Evolutionary conservation across 176 grass and related monocot species (phyloP), one percentile per base, ranked within the genome.

Genomic region (Pontederia crassipes): DNA sequence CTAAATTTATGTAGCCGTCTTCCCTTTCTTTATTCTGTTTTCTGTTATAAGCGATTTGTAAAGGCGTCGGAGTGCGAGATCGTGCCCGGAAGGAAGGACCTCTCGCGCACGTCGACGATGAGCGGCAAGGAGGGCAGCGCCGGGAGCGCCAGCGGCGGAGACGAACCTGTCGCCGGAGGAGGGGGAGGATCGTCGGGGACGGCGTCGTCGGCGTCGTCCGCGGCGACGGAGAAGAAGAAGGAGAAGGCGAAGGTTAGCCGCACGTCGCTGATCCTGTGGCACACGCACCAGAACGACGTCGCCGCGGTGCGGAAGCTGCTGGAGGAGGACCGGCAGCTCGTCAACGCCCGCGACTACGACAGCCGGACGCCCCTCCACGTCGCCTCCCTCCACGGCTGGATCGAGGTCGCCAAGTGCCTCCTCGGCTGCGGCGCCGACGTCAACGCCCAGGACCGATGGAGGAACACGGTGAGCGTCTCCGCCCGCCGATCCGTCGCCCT

Each of bases 221-320:
- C 74, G 10, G 60, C 8, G 53, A 67, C 57, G 55, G 86, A 74
- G 58, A 64, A 82, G 57, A 75, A 83, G 61, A 62, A 83, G 68
- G 94, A 88, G 79, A 98, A 98, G 88, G 72, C 77, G 45, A 62
- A 83, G 16, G 94, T 98, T 57, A 89, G 79, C 45, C 76, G 88
- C 16, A 98, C 94, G 46, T 92, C 87, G 72, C 84, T 98, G 48
- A 98, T 98, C 82, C 82, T 98, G n/a, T 98, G 94, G 94, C 94
- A 98, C 79, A 86, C 94, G 67, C 94, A 98, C 74, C 94, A 98
- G 82, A 93, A 98, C 81, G 88, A 98, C 71, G 79, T 40, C 3
- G 32, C 27, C 48, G 82, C 88, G 56, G 88, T 98, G 72, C 77
- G 88, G 46, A 98, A 88, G 81, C 85, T 98, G 53, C 85, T 98